Evolutionary conservation across 352 stramenopile species (phyloP).

Genomic region (Blastocystis sp.): DNA sequence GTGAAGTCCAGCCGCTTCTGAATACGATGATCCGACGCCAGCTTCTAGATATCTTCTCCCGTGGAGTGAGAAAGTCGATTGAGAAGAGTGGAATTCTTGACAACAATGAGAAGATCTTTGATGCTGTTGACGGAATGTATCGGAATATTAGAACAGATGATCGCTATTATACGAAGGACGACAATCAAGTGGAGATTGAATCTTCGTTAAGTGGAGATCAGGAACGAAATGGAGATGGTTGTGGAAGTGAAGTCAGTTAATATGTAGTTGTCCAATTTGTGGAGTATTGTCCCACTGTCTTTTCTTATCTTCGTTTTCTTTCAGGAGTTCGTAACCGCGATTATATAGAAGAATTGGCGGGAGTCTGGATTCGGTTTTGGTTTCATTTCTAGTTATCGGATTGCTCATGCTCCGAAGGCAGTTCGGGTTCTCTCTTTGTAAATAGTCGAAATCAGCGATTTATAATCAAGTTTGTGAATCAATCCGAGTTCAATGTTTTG

Average conservation of each 20-base stretch:
- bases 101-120: conserved; percentile 20
- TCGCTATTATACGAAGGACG: conserved; percentile 13
- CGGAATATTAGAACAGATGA: neutral
- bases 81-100: neutral
- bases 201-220: neutral
- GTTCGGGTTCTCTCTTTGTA: conserved; percentile 48
- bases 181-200: conserved; percentile 10
- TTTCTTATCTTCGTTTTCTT: conserved; percentile 42
- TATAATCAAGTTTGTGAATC: conserved; percentile 62
- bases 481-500: conserved; percentile 40
- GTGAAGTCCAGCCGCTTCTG: conserved; percentile 41
- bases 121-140: conserved; percentile 1
- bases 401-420: conserved; percentile 31
- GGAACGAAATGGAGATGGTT: conserved; percentile 7
- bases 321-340: neutral
- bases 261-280: conserved; percentile 5
- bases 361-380: neutral
- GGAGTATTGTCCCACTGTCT: conserved; percentile 56
- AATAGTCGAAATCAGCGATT: neutral
- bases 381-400: neutral
- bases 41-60: conserved; percentile 61
- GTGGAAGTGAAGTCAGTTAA: neutral
- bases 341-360: conserved; percentile 26
- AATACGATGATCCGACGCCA: conserved; percentile 47
- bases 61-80: neutral